phyloP scores from a whole-genome alignment of 78 protist species.

The Dictyostelium intermedium region DNA sequence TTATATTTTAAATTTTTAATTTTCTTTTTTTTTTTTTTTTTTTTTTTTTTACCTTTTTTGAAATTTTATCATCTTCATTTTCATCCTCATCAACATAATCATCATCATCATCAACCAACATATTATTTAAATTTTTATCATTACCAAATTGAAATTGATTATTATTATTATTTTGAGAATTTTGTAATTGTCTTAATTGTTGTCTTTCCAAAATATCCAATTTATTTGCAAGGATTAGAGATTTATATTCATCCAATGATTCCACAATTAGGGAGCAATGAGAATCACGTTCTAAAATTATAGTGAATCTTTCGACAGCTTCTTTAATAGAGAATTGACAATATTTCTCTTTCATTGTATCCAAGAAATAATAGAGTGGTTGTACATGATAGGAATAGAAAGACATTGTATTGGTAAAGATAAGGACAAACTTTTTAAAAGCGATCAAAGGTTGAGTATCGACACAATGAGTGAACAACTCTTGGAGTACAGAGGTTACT shows the following conservation, averaged over 20 bases:
- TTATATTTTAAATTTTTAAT: too few relatives aligned
- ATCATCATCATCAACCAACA: not conserved
- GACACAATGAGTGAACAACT: slow-evolving; percentile 54
- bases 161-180: not conserved
- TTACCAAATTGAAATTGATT: not conserved
- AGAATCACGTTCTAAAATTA: slow-evolving; percentile 52
- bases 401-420: slow-evolving; percentile 61
- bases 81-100: not conserved
- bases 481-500: slow-evolving; percentile 56
- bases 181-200: not conserved
- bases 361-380: slow-evolving; percentile 57
- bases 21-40: too few relatives aligned
- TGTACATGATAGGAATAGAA: slow-evolving; percentile 59
- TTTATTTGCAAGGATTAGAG: slow-evolving; percentile 19
- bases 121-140: not conserved
- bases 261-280: slow-evolving; percentile 13
- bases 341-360: slow-evolving; percentile 70
- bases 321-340: slow-evolving; percentile 57
- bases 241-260: not conserved
- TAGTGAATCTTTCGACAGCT: slow-evolving; percentile 43
- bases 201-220: not conserved
- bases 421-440: slow-evolving; percentile 62
- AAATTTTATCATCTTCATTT: slow-evolving; percentile 7
- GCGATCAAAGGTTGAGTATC: slow-evolving; percentile 63
- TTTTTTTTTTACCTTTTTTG: not conserved